Base-by-base conservation (phyloP, 352 stramenopile genomes). In the Plasmopara viticola region DNA sequence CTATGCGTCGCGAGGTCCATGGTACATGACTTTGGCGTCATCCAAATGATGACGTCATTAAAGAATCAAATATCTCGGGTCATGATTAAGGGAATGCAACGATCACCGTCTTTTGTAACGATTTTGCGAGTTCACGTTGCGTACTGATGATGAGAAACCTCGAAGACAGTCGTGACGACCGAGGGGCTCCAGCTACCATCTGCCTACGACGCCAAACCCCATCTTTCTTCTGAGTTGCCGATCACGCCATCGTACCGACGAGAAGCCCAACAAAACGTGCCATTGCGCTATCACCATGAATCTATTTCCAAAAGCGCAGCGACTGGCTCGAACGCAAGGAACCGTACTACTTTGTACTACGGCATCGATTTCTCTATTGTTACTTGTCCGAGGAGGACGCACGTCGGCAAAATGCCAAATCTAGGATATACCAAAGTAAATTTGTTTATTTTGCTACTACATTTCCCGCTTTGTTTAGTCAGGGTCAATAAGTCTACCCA, bases 271-370 rank as follows among this genome's bases (percentile, higher is more conserved):
- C n/a, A n/a, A n/a, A n/a, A n/a, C 40, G 71, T 85, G 35, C 74
- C 60, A 17, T 57, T 87, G 44, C 69, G 66, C 13, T 82, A 79
- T 58, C 78, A 93, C 56, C 92, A 81, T 81, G 87, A 48, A 81
- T 79, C 33, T 94, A 94, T 50, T 65, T 94, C 13, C 82, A 92
- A 72, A 94, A 94, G 63, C 78, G 82, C 58, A 90, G 77, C 44
- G 81, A 94, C 66, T 94, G 84, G 84, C 78, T 94, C 51, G 92
- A 92, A 66, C 81, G 92, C 62, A 91, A 79, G 84, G 84, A 94
- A 53, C 92, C 78, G 31, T 94, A 89, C 71, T 94, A 89, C 61
- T 90, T 94, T 41, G 81, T 91, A 5, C 58, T 92, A 13, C 72
- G 73, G 4, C 79, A 79, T 0, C 66, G 77, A 2, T 64, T 68